Conservation (phyloP, 2,329 filamentous ascomycete genomes). For the Fusarium mundagurra region DNA sequence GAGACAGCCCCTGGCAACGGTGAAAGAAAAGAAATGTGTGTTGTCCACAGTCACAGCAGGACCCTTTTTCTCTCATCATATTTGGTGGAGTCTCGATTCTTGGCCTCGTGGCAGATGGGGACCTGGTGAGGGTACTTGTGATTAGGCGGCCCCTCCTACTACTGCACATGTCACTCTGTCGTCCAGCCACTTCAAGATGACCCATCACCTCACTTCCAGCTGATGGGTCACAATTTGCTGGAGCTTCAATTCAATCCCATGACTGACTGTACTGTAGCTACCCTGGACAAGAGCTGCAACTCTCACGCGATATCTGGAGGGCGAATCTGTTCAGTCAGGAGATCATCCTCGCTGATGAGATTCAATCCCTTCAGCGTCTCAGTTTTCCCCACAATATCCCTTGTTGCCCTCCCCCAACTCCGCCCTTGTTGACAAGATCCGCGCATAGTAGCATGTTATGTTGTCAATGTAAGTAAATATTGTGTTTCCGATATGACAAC, state of each 20-base stretch:
- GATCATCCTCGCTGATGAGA: constrained; percentile 1
- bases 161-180: constrained; percentile 18
- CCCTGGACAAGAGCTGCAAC: constrained; percentile 23
- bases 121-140: constrained; percentile 4
- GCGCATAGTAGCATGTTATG: constrained; percentile 5
- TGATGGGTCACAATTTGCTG: constrained; percentile 26
- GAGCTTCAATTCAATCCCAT: constrained; percentile 16
- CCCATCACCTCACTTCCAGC: constrained; percentile 27
- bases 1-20: constrained; percentile 4
- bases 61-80: constrained; percentile 11
- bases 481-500: constrained; percentile 17
- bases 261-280: constrained; percentile 15
- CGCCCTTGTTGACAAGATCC: constrained; percentile 17
- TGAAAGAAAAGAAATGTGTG: constrained; percentile 5
- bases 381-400: background rate
- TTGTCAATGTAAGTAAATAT: constrained; percentile 25
- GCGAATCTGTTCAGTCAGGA: constrained; percentile 19
- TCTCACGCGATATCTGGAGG: constrained; percentile 3
- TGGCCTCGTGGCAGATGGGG: constrained; percentile 27
- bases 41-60: constrained; percentile 13
- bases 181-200: constrained; percentile 21
- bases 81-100: constrained; percentile 17
- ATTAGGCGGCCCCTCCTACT: constrained; percentile 7
- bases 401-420: background rate
- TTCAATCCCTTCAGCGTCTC: background rate